A percentile compares a stretch with the other conserved stretches of the same genome.
Evolutionary conservation across 192 early-diverging fungal genomes (phyloP).

Genomic region (Gaertneriomyces semiglobifer): DNA sequence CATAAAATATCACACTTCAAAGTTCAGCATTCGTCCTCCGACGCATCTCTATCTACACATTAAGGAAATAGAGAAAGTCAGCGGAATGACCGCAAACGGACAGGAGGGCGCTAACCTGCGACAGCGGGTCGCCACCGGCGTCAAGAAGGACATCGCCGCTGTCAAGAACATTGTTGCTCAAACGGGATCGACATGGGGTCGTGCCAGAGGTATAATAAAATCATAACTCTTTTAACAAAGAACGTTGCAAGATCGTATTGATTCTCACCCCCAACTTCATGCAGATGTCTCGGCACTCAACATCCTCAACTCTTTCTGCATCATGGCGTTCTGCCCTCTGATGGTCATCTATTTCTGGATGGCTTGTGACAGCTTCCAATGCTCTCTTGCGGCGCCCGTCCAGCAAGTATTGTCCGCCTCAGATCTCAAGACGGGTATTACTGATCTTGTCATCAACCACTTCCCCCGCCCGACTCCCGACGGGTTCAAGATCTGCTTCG

Average conservation of each 20-base stretch:
- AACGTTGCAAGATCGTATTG: background rate
- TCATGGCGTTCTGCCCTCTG: constrained; percentile 62
- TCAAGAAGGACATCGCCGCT: constrained; percentile 9
- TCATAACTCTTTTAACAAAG: background rate
- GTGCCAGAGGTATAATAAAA: constrained; percentile 55
- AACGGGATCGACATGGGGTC: constrained; percentile 71
- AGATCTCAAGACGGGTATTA: constrained; percentile 21
- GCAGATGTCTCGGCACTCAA: constrained; percentile 41
- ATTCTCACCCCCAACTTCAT: background rate
- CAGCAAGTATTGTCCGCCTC: constrained; percentile 25
- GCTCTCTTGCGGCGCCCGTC: constrained; percentile 59
- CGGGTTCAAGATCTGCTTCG: constrained; percentile 55
- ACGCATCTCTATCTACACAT: too few species aligned
- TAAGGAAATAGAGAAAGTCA: too few species aligned
- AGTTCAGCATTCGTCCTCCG: too few species aligned
- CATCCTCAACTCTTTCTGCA: constrained; percentile 49
- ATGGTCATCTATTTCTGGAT: constrained; percentile 68
- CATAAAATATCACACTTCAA: too few species aligned
- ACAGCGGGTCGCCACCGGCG: constrained; percentile 18
- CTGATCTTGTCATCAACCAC: constrained; percentile 22
- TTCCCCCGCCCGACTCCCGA: constrained; percentile 47
- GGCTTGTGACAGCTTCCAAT: constrained; percentile 63
- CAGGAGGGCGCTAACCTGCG: constrained; percentile 9
- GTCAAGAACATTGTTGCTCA: constrained; percentile 45
- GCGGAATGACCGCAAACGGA: too few species aligned